Conservation (phyloP, 305 asterid genomes). For the Ilex paraguariensis region DNA sequence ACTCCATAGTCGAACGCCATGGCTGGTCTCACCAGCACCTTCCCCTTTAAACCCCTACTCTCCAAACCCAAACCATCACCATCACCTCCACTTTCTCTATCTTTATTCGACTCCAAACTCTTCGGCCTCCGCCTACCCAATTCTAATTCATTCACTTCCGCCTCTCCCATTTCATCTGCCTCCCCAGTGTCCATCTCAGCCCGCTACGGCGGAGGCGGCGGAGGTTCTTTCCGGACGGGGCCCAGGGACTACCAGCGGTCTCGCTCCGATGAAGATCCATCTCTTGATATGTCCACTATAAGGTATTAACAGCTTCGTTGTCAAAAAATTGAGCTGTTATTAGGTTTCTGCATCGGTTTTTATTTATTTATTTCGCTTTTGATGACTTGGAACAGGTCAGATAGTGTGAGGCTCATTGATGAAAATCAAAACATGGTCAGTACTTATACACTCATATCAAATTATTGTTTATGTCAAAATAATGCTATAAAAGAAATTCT, state of each 20-base stretch:
- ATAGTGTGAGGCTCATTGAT: slow-evolving; percentile 82
- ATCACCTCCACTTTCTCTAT: slow-evolving; percentile 14
- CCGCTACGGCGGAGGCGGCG: slow-evolving; percentile 59
- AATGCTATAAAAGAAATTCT: no score
- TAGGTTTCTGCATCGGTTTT: not conserved
- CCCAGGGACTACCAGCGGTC: slow-evolving; percentile 23
- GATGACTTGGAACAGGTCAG: slow-evolving; percentile 57
- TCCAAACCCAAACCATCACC: slow-evolving; percentile 24
- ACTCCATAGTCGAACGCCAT: slow-evolving; percentile 24
- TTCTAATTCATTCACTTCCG: not conserved
- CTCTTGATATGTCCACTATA: slow-evolving; percentile 57
- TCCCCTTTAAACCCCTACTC: slow-evolving; percentile 31
- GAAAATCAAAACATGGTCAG: slow-evolving; percentile 90
- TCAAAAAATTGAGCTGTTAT: not conserved
- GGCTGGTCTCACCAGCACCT: slow-evolving; percentile 83
- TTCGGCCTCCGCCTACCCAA: slow-evolving; percentile 21
- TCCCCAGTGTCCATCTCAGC: slow-evolving; percentile 37
- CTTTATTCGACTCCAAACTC: slow-evolving; percentile 24
- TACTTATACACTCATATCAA: slow-evolving; percentile 1
- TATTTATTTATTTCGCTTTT: not conserved
- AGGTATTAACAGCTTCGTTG: slow-evolving; percentile 25
- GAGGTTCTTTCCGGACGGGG: slow-evolving; percentile 23
- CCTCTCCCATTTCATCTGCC: slow-evolving; percentile 4
- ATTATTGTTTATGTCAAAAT: not conserved
- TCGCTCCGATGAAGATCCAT: slow-evolving; percentile 49